Percentiles rank a stretch among this genome's conserved stretches.
These are phyloP conservation scores for Arxiozyma slooffiae DNA, from an alignment of 1,139 yeast species.

Conservation along the genomic window DNA sequence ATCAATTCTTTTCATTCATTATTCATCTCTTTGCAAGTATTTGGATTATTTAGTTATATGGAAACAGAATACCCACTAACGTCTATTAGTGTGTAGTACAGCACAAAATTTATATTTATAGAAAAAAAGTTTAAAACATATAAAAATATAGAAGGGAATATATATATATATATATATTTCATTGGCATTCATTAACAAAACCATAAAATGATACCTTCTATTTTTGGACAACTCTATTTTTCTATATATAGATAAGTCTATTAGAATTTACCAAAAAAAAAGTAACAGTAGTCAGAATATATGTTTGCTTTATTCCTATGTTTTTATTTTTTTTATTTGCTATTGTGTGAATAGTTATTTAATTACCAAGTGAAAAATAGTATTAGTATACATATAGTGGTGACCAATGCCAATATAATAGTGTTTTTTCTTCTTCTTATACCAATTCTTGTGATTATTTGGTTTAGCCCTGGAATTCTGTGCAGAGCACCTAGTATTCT, in stretches of 20 bases:
- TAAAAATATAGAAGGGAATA: too few species aligned
- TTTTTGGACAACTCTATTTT: too few species aligned
- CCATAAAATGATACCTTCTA: not conserved
- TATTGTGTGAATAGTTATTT: not conserved
- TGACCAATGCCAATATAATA: slow-evolving; percentile 66
- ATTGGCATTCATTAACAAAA: not conserved
- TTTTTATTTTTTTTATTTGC: not conserved
- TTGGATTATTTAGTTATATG: not conserved
- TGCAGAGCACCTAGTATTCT: slow-evolving; percentile 52
- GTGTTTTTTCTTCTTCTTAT: slow-evolving; percentile 85
- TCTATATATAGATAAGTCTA: not conserved
- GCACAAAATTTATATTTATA: too few species aligned
- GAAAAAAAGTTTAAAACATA: not conserved
- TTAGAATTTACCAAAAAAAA: not conserved
- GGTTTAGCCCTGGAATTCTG: slow-evolving; percentile 73
- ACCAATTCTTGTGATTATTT: slow-evolving; percentile 67
- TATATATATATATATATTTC: too few species aligned
- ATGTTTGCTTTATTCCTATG: not conserved
- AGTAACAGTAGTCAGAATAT: not conserved
- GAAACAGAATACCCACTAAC: not conserved
- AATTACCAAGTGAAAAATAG: slow-evolving; percentile 44
- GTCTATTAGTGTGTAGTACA: not conserved
- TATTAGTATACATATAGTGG: slow-evolving; percentile 62
- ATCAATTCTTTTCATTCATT: not conserved
- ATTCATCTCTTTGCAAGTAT: not conserved